Base-by-base conservation (phyloP, 352 stramenopile genomes). In the Phytophthora capsici region DNA sequence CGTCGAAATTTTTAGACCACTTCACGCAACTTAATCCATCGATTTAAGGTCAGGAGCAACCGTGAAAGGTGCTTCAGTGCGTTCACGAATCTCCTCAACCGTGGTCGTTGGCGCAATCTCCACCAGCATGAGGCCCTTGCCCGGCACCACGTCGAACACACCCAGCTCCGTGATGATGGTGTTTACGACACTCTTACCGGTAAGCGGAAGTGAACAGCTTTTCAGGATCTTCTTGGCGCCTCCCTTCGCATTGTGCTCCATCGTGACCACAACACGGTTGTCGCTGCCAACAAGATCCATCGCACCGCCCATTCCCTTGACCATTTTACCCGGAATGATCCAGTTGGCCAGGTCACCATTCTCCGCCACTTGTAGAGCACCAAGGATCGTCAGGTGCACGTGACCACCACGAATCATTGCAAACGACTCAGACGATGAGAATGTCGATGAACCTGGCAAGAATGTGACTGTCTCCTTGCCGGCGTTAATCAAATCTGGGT, bases 241-340 rank as follows among this genome's bases (percentile, higher is more conserved):
- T 61, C 91, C 85, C 78, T 98, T 99, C 22, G 93, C 90, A 34
- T 93, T 97, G 74, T 99, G 97, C 57, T 99, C 95, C 97, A 99
- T 99, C 6, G 96, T 98, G 10, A 99, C 94, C 32, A 99, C 92
- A 4, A 99, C 95, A 50, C 90, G 84, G 54, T 96, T 97, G 25
- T 89, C 92, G 22, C 84, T 93, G 20, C 89, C 93, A 9, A 99
- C 96, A 22, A 99, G 80, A 74, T 99, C 97, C 97, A 99, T 99
- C 9, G 97, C 97, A 53, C 97, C 97, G 20, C 97, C 97, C 97
- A 99, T 99, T 62, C 95, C 96, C 75, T 99, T 99, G 20, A 98
- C 80, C 77, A 99, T 95, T 75, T 98, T 98, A 30, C 96, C 96
- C 4, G 96, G 96, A 46, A 98, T 98, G 57, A 97, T 98, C 92